These are phyloP conservation scores for Diutina catenulata DNA, from an alignment of 1,139 yeast species.

Conservation along the genomic window DNA sequence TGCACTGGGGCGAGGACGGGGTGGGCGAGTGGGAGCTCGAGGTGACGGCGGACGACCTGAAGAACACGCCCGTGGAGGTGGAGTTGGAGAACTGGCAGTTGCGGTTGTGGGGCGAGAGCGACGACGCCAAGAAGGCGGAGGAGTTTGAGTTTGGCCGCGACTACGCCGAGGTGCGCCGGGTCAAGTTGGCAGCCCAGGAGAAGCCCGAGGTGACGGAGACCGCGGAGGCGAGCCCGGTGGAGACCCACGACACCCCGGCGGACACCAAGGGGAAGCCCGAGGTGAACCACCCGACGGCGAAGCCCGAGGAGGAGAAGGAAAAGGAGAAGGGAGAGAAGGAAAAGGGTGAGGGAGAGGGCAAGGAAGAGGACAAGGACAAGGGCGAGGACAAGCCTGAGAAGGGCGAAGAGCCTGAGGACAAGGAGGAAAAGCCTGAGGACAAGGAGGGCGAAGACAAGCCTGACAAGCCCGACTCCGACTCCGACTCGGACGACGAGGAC, in stretches of 20 bases:
- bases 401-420: not conserved
- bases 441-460: constrained; percentile 9
- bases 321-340: not conserved
- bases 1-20: constrained; percentile 92
- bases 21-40: constrained; percentile 73
- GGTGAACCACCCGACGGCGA: not conserved
- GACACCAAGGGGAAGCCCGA: constrained; percentile 1
- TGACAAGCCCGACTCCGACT: not conserved
- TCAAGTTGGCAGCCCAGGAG: too few species aligned
- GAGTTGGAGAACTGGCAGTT: constrained; percentile 62
- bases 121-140: constrained; percentile 50
- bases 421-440: constrained; percentile 11
- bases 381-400: not conserved
- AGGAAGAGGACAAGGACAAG: not conserved
- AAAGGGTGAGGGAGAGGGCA: not conserved
- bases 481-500: constrained; percentile 12
- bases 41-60: constrained; percentile 27
- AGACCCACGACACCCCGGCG: constrained; percentile 1
- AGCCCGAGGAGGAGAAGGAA: not conserved
- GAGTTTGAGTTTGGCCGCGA: constrained; percentile 27
- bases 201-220: constrained; percentile 6
- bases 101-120: constrained; percentile 70
- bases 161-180: constrained; percentile 17
- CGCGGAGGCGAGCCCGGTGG: not conserved
- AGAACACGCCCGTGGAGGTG: constrained; percentile 22